Evolutionary conservation across 805 yeast species (phyloP), one percentile per base, ranked within the genome.

Genomic region (Yamadazyma insecticola): DNA sequence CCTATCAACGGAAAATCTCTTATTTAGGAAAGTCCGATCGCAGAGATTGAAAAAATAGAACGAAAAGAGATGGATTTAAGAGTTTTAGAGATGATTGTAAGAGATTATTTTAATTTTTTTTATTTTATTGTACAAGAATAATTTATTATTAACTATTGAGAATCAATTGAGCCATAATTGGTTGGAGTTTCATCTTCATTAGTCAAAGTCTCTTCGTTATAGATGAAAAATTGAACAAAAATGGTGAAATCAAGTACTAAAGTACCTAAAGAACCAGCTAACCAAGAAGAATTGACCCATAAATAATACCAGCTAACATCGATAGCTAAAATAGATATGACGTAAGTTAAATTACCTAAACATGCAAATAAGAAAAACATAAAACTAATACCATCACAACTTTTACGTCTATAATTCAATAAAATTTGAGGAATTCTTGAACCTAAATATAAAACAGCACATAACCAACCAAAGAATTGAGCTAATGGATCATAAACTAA

Each of bases 341-440:
- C 96, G 47, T 88, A 92, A 1, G 96, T 86, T 50, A 85, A 65
- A 54, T 90, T 92, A 28, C 98, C 98, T 35, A 90, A 63, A 55
- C 96, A 88, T 13, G 98, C 97, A 68, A 92, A 90, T 14, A 92
- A 62, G 60, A 90, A 90, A 59, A 92, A 90, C 69, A 90, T 70
- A 50, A 92, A 86, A 8, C 96, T 86, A 29, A 90, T 84, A 15
- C 97, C 97, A 40, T 92, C 97, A 53, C 96, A 88, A 2, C 95
- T 82, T 59, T 88, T 89, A 50, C 97, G 73, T 53, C 80, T 70
- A 51, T 71, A 86, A 59, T 92, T 92, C 39, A 90, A 69, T 36
- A 86, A 55, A 32, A 92, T 86, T 60, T 92, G 98, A 1, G 98
- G 98, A 17, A 92, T 60, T 46, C 98, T 70, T 12, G 97, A 89